Conservation (phyloP, 805 yeast genomes). For the Candida wancherniae region DNA sequence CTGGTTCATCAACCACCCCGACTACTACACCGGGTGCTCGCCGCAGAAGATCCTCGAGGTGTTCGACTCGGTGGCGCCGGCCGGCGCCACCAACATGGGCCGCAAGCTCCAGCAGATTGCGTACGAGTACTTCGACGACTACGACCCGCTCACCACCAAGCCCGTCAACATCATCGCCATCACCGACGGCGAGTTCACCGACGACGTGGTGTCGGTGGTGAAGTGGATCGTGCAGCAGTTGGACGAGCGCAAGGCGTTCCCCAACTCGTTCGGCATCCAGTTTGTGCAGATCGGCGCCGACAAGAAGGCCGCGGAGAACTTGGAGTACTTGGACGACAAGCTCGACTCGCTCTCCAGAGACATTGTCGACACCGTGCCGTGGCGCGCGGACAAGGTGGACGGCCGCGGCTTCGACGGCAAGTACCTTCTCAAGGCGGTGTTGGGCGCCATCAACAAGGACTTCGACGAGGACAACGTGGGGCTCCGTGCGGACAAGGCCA, state of each 20-base stretch:
- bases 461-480: conserved; percentile 8
- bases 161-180: conserved; percentile 15
- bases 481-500: not conserved
- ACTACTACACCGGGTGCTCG: conserved; percentile 5
- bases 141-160: conserved; percentile 9
- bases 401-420: conserved; percentile 12
- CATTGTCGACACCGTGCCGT: conserved; percentile 15
- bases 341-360: conserved; percentile 10
- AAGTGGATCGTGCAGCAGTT: conserved; percentile 13
- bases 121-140: conserved; percentile 8
- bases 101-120: conserved; percentile 10
- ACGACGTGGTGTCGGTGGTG: conserved; percentile 13
- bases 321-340: conserved; percentile 11
- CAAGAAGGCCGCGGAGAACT: conserved; percentile 7
- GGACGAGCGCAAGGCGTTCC: conserved; percentile 9
- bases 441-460: conserved; percentile 14
- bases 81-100: conserved; percentile 16
- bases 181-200: conserved; percentile 15
- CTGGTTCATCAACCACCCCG: conserved; percentile 10
- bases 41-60: conserved; percentile 12
- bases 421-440: conserved; percentile 14
- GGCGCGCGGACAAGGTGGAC: conserved; percentile 9
- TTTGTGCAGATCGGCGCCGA: conserved; percentile 16
- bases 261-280: conserved; percentile 14
- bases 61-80: conserved; percentile 8